Evolutionary conservation across 371 early-diverging fungal genomes (phyloP).

Genomic region (Conidiobolus incongruus): DNA sequence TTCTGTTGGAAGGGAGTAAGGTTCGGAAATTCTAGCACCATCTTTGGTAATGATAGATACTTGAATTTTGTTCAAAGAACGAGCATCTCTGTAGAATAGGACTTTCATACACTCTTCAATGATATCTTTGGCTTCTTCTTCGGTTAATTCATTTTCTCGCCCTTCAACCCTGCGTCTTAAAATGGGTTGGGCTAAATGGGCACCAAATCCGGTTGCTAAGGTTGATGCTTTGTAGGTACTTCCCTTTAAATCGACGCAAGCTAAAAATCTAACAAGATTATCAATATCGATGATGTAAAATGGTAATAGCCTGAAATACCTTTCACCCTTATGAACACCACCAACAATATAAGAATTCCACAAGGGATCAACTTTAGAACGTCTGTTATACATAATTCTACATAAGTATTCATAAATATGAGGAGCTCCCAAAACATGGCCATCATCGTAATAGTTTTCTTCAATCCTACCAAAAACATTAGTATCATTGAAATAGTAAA

Average conservation of each 20-base stretch:
- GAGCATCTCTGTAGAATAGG: constrained; percentile 91
- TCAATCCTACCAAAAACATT: constrained; percentile 29
- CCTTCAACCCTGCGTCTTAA: constrained; percentile 81
- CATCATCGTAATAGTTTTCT: constrained; percentile 77
- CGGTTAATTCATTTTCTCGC: constrained; percentile 59
- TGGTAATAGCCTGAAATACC: constrained; percentile 8
- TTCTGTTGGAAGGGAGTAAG: constrained; percentile 75
- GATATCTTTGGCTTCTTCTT: constrained; percentile 79
- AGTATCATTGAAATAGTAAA: background rate
- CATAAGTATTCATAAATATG: constrained; percentile 79
- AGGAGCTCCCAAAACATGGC: constrained; percentile 57
- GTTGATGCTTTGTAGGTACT: constrained; percentile 81
- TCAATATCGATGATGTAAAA: constrained; percentile 3
- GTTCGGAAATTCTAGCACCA: constrained; percentile 68
- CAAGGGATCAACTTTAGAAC: constrained; percentile 83
- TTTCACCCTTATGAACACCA: constrained; percentile 55
- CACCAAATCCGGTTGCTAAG: constrained; percentile 95
- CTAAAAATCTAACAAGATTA: constrained; percentile 47
- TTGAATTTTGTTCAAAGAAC: constrained; percentile 89
- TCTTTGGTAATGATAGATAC: constrained; percentile 63
- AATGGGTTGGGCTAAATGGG: constrained; percentile 88
- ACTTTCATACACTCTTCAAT: constrained; percentile 85
- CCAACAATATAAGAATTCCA: constrained; percentile 92
- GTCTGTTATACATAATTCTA: constrained; percentile 83
- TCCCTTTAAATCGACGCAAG: constrained; percentile 89